phyloP scores from a whole-genome alignment of 495 filamentous ascomycete species.

The Lasiosphaeria miniovina region DNA sequence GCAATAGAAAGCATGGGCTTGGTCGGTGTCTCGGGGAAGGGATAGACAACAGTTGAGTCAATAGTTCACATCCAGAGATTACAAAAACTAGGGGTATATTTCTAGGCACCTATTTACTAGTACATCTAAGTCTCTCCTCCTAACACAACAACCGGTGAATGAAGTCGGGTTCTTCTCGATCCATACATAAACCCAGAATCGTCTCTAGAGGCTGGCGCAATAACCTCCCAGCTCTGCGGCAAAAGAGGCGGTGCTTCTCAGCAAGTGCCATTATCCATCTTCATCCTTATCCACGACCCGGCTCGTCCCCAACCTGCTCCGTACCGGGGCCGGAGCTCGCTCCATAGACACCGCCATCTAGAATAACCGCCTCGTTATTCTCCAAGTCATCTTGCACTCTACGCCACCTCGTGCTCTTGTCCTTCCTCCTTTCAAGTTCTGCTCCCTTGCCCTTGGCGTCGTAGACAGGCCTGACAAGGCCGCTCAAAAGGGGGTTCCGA shows the following conservation, averaged over 20 bases:
- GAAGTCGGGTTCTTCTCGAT: too few relatives aligned
- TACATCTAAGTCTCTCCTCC: too few relatives aligned
- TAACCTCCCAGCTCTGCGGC: too few relatives aligned
- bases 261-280: not conserved
- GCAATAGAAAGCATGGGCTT: too few relatives aligned
- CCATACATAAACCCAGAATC: too few relatives aligned
- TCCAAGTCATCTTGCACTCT: slow-evolving; percentile 88
- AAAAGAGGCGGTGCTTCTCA: not conserved
- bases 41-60: too few relatives aligned
- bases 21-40: too few relatives aligned
- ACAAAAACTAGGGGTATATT: too few relatives aligned
- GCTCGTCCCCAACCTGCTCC: slow-evolving; percentile 33
- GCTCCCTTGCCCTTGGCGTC: slow-evolving; percentile 48
- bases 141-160: too few relatives aligned
- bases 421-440: slow-evolving; percentile 35
- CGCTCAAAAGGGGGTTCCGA: slow-evolving; percentile 77
- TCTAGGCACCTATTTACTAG: too few relatives aligned
- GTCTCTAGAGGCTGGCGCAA: too few relatives aligned
- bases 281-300: slow-evolving; percentile 34
- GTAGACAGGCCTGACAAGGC: slow-evolving; percentile 77
- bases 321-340: slow-evolving; percentile 22
- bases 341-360: slow-evolving; percentile 78
- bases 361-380: slow-evolving; percentile 87
- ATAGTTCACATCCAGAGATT: too few relatives aligned
- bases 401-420: slow-evolving; percentile 64